Evolutionary conservation across 2,329 filamentous ascomycete genomes (phyloP).

Genomic region (Botrytis squamosa): DNA sequence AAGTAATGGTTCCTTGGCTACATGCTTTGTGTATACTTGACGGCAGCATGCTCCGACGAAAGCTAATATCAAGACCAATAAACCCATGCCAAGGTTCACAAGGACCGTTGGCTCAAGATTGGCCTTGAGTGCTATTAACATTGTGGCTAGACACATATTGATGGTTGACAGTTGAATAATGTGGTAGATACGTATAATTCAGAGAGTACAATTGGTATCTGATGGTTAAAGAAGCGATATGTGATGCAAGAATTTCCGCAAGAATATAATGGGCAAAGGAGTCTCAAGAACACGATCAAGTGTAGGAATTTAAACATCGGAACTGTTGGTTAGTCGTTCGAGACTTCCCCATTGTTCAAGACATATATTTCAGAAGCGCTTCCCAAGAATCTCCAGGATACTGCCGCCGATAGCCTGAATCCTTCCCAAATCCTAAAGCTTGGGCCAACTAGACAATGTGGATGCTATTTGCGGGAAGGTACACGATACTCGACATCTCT

Average conservation of each 20-base stretch:
- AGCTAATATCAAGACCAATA: slow-evolving; percentile 13
- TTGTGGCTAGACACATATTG: slow-evolving; percentile 14
- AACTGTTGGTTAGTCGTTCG: not conserved
- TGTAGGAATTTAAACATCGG: not conserved
- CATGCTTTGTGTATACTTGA: not conserved
- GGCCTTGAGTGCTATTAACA: not conserved
- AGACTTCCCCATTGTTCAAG: not conserved
- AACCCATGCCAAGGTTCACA: slow-evolving; percentile 7
- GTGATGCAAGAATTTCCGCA: not conserved
- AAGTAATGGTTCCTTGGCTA: slow-evolving; percentile 5
- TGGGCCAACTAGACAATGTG: not conserved
- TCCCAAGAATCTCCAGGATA: not conserved
- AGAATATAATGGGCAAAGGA: not conserved
- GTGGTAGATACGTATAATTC: not conserved
- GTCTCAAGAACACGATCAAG: not conserved
- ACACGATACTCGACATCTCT: not conserved
- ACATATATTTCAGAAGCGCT: not conserved
- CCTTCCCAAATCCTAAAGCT: slow-evolving; percentile 3
- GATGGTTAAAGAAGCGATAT: not conserved
- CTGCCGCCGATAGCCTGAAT: not conserved
- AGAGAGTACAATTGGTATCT: not conserved
- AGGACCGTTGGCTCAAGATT: slow-evolving; percentile 3
- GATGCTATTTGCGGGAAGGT: not conserved
- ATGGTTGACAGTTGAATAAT: not conserved
- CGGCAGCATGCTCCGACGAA: slow-evolving; percentile 3